Conservation (phyloP, 129 eudicot species). For the Chrysanthemum makinoi region DNA sequence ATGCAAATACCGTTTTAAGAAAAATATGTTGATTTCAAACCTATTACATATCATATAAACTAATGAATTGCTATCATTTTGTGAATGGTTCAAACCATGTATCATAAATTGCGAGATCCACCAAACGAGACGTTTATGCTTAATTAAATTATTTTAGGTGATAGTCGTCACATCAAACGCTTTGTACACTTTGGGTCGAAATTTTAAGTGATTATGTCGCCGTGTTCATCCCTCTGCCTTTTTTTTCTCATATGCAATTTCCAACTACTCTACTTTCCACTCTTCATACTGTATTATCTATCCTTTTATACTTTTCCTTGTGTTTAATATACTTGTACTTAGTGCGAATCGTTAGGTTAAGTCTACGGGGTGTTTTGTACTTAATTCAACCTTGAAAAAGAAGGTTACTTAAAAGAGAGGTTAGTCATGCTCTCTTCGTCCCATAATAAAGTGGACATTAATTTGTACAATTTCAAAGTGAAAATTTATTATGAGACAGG, state of each 20-base stretch:
- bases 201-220: not conserved
- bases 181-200: constrained; percentile 13
- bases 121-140: constrained; percentile 3
- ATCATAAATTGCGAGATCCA: constrained; percentile 12
- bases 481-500: too few species aligned
- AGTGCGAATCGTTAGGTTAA: too few species aligned
- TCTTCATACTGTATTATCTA: not conserved
- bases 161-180: constrained; percentile 23
- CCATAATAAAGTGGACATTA: too few species aligned
- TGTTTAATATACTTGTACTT: not conserved
- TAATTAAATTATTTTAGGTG: constrained; percentile 6
- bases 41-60: not conserved
- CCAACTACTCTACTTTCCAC: not conserved
- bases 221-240: not conserved
- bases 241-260: not conserved
- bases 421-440: too few species aligned
- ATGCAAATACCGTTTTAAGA: too few species aligned
- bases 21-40: not conserved
- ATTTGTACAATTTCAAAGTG: too few species aligned
- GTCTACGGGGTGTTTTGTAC: too few species aligned
- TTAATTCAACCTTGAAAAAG: too few species aligned
- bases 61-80: too few species aligned
- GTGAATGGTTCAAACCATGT: not conserved
- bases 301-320: not conserved
- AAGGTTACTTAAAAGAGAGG: too few species aligned